A percentile compares a stretch with the other conserved stretches of the same genome.
These are phyloP conservation scores for Claviceps sp. DNA, from an alignment of 2,329 filamentous ascomycete genomes.

Conservation along the genomic window DNA sequence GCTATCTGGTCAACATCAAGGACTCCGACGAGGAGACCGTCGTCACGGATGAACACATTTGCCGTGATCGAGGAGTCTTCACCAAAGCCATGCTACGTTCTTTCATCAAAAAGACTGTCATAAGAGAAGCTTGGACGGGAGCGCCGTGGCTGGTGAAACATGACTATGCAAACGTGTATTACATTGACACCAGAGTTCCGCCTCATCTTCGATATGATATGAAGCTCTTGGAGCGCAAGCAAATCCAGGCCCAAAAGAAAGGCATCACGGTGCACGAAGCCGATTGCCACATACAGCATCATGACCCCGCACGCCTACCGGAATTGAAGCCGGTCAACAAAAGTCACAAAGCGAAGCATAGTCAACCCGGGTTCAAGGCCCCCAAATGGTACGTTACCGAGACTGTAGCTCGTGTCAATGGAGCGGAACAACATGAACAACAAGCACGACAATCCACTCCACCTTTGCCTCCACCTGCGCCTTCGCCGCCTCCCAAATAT, in stretches of 20 bases:
- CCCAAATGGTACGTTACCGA: conserved; percentile 23
- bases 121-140: conserved; percentile 84
- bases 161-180: conserved; percentile 68
- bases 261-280: conserved; percentile 30
- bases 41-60: conserved; percentile 71
- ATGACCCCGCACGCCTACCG: conserved; percentile 46
- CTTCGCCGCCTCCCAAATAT: conserved; percentile 74
- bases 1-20: conserved; percentile 68
- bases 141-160: conserved; percentile 92
- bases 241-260: conserved; percentile 53
- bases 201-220: conserved; percentile 69
- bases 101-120: conserved; percentile 92
- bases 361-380: conserved; percentile 28
- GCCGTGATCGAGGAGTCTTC: conserved; percentile 79
- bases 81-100: conserved; percentile 88
- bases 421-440: neutral
- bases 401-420: conserved; percentile 24
- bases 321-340: conserved; percentile 64
- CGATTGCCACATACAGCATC: conserved; percentile 23
- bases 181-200: conserved; percentile 78
- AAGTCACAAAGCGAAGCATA: conserved; percentile 47
- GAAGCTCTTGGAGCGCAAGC: conserved; percentile 65
- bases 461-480: conserved; percentile 40
- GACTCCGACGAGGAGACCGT: conserved; percentile 59
- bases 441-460: conserved; percentile 22